These are phyloP conservation scores for Tolypocladium inflatum DNA, from an alignment of 2,329 filamentous ascomycete species.

Conservation along the genomic window DNA sequence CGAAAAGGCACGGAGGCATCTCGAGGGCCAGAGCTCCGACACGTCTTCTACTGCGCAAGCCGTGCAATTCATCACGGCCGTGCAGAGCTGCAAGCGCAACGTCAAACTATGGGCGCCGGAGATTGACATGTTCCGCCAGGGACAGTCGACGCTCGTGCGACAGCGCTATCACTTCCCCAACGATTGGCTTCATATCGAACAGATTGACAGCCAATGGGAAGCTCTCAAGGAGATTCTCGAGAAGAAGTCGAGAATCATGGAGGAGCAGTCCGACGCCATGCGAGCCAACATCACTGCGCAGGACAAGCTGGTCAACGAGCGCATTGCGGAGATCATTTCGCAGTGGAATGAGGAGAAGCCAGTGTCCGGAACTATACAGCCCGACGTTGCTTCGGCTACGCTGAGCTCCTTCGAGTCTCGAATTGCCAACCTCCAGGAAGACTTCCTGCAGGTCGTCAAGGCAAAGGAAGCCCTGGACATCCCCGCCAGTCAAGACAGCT, in stretches of 20 bases:
- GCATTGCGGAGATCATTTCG: constrained; percentile 72
- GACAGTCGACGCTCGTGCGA: constrained; percentile 81
- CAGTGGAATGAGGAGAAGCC: constrained; percentile 98
- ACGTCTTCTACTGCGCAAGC: constrained; percentile 93
- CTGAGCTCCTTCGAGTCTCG: constrained; percentile 74
- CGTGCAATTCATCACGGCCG: constrained; percentile 95
- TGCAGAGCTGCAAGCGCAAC: constrained; percentile 91
- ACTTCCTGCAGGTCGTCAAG: constrained; percentile 88
- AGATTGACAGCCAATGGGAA: constrained; percentile 94
- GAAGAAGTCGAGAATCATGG: constrained; percentile 88
- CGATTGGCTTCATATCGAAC: constrained; percentile 93
- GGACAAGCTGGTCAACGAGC: constrained; percentile 82
- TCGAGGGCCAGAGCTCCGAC: constrained; percentile 87
- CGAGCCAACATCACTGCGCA: constrained; percentile 92
- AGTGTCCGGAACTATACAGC: constrained; percentile 86
- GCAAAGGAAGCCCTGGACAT: constrained; percentile 95
- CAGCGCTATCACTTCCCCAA: constrained; percentile 89
- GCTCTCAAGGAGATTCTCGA: constrained; percentile 84
- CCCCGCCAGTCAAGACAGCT: constrained; percentile 67
- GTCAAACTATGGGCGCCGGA: constrained; percentile 92
- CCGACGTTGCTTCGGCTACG: constrained; percentile 76
- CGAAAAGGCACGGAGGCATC: constrained; percentile 77
- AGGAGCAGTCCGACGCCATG: constrained; percentile 91
- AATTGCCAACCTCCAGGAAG: constrained; percentile 75
- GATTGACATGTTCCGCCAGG: constrained; percentile 91